These are phyloP conservation scores for Termitomyces sp. DNA, from an alignment of 768 basidiomycete genomes.

Conservation along the genomic window DNA sequence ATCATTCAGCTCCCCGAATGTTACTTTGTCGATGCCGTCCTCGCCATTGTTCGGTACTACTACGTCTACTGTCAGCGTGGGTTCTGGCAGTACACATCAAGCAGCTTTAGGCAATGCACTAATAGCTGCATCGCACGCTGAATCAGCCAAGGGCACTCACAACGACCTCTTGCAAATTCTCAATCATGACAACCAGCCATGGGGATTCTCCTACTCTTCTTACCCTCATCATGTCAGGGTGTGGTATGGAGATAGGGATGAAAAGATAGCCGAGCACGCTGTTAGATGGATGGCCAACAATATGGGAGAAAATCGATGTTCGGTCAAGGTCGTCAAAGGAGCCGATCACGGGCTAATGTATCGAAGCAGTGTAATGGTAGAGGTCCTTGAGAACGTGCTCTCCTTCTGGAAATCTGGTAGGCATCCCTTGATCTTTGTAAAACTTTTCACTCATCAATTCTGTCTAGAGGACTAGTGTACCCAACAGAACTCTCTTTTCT, in stretches of 20 bases:
- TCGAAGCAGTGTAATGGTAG: slow-evolving; percentile 80
- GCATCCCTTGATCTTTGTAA: slow-evolving; percentile 6
- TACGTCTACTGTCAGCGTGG: slow-evolving; percentile 27
- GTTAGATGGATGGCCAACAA: slow-evolving; percentile 90
- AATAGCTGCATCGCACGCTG: slow-evolving; percentile 91
- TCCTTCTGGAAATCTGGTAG: slow-evolving; percentile 46
- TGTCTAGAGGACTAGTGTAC: slow-evolving; percentile 1
- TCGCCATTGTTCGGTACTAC: slow-evolving; percentile 48
- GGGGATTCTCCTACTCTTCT: slow-evolving; percentile 86
- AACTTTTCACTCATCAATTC: neutral
- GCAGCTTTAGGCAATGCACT: slow-evolving; percentile 84
- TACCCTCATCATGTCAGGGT: slow-evolving; percentile 76
- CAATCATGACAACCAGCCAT: slow-evolving; percentile 82
- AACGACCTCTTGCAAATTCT: slow-evolving; percentile 89
- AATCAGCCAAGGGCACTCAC: slow-evolving; percentile 88
- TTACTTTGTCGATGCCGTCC: slow-evolving; percentile 40
- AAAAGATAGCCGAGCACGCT: slow-evolving; percentile 88
- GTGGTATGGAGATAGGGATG: slow-evolving; percentile 94
- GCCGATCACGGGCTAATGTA: slow-evolving; percentile 96
- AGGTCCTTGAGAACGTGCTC: slow-evolving; percentile 71
- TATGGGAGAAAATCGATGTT: slow-evolving; percentile 73
- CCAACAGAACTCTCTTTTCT: neutral
- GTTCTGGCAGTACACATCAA: slow-evolving; percentile 47
- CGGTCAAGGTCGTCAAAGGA: slow-evolving; percentile 78
- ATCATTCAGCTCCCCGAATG: slow-evolving; percentile 58